A percentile compares a stretch with the other conserved stretches of the same genome.
phyloP scores from a whole-genome alignment of 441 rosid species.

The Sinapis alba region DNA sequence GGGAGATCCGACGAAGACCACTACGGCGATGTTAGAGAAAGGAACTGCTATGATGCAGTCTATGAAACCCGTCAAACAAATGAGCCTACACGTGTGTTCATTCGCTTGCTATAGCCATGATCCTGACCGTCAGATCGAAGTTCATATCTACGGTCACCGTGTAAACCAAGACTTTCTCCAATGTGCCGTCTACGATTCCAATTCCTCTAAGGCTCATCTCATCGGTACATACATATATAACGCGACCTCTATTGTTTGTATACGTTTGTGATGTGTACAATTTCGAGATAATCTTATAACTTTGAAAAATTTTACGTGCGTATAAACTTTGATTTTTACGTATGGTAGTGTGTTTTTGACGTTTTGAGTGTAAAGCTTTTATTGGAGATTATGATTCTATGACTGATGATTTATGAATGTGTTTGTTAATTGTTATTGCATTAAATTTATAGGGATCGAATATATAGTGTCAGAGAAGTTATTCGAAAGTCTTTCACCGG shows the following conservation, averaged over 20 bases:
- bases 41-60: slow-evolving; percentile 66
- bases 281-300: too few species aligned
- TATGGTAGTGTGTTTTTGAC: background rate
- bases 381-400: background rate
- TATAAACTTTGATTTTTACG: background rate
- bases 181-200: slow-evolving; percentile 69
- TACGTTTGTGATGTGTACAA: background rate
- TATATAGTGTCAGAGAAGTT: slow-evolving; percentile 61
- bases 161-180: slow-evolving; percentile 75
- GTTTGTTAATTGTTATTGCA: background rate
- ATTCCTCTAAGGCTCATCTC: slow-evolving; percentile 52
- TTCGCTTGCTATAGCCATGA: slow-evolving; percentile 73
- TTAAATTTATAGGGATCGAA: slow-evolving; percentile 53
- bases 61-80: slow-evolving; percentile 59
- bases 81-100: slow-evolving; percentile 61
- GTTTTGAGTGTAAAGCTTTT: background rate
- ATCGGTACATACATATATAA: slow-evolving; percentile 50
- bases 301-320: background rate
- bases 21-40: slow-evolving; percentile 46
- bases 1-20: slow-evolving; percentile 54
- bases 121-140: slow-evolving; percentile 67
- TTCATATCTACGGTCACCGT: slow-evolving; percentile 58
- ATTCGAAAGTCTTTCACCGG: slow-evolving; percentile 56
- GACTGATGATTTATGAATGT: background rate
- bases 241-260: background rate